Base-by-base conservation (phyloP, 2,329 filamentous ascomycete genomes). In the Hysterium pulicare region DNA sequence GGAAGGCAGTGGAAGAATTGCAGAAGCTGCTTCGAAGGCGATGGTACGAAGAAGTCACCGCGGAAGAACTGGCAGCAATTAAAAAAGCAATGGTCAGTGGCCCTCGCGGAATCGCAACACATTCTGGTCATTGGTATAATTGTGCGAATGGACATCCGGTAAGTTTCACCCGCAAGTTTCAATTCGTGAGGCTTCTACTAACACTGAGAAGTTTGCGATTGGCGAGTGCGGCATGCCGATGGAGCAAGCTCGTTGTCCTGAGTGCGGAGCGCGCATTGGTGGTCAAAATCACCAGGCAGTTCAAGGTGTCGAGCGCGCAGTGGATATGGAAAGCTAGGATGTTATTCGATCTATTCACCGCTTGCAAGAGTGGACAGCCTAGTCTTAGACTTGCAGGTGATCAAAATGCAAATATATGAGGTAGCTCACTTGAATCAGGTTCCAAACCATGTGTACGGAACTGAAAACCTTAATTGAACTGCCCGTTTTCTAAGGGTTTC, bases 221-320 rank as follows among this genome's bases (percentile, higher is more conserved):
- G 82, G 81, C 1, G 79, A 86, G 46, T 85, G 82, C 53, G 82
- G 82, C 2, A 78, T 80, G 72, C 78, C 83, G 0, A 83, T 84
- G 79, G 46, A 87, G 57, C 42, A 54, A 15, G 74, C 82, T 2
- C 60, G 61, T 2, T 88, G 84, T 50, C 82, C 83, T 0, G 75
- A 86, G 49, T 88, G 84, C 49, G 74, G 71, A 2, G 71, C 71
- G 1, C 47, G 60, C 0, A 73, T 87, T 22, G 83, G 82, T 2
- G 83, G 83, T 0, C 56, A 51, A 35, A 8, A 72, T 28, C 80
- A 85, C 57, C 41, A 7, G 7, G 46, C 73, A 11, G 73, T 68
- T 0, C 65, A 57, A 11, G 82, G 82, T 2, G 78, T 83, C 2
- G 67, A 57, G 10, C 67, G 54, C 33, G 80, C 78, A 0, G 46